Evolutionary conservation across 306 rosid species (phyloP).

Genomic region (Vicia faba): DNA sequence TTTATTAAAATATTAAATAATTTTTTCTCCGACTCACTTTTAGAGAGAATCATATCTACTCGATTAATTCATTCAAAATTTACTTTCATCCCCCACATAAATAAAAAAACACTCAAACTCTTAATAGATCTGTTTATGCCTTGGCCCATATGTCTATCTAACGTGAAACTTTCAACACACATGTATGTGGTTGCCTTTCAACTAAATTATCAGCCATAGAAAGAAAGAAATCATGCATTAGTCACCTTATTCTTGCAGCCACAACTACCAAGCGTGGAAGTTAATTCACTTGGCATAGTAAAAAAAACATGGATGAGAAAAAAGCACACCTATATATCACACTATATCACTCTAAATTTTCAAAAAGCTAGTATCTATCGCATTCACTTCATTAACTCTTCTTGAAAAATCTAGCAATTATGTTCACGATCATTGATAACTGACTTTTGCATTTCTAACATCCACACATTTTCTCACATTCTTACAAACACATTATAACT

Average conservation of each 20-base stretch:
- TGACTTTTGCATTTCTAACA: conserved; percentile 5
- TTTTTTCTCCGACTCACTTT: too few relatives aligned
- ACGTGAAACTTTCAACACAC: not conserved
- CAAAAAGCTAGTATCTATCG: conserved; percentile 7
- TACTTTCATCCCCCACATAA: too few relatives aligned
- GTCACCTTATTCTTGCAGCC: conserved; percentile 5
- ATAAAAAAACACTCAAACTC: too few relatives aligned
- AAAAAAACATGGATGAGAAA: not conserved
- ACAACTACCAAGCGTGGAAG: conserved; percentile 13
- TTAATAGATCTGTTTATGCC: not conserved
- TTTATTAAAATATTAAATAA: too few relatives aligned
- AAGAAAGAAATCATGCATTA: not conserved
- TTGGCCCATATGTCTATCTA: not conserved
- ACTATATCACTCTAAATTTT: not conserved
- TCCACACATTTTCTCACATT: conserved; percentile 25
- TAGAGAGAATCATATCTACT: too few relatives aligned
- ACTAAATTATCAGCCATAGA: conserved; percentile 14
- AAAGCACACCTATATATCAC: not conserved
- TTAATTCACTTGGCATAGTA: not conserved
- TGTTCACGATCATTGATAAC: conserved; percentile 13
- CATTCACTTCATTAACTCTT: conserved; percentile 14
- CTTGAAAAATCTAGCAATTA: conserved; percentile 8
- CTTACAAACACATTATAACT: not conserved
- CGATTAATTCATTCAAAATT: too few relatives aligned
- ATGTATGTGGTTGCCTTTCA: conserved; percentile 11